Conservation (phyloP, 768 basidiomycete species). For the Suillus subaureus region DNA sequence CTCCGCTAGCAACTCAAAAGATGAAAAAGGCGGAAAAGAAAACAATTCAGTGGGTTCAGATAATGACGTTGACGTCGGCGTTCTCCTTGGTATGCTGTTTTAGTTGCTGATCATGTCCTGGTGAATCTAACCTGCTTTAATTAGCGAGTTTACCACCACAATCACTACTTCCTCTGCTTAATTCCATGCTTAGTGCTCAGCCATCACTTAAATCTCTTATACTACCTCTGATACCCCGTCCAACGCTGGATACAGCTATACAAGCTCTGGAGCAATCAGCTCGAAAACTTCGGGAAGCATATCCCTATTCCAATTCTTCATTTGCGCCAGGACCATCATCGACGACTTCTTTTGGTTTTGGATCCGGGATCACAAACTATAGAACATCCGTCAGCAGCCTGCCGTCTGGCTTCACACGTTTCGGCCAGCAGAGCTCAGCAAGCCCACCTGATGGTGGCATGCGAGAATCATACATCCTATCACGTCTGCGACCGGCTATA, state of each 20-base stretch:
- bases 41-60: slow-evolving; percentile 42
- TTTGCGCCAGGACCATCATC: slow-evolving; percentile 25
- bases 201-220: slow-evolving; percentile 73
- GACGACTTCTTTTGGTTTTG: slow-evolving; percentile 37
- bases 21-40: slow-evolving; percentile 49
- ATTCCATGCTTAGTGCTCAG: slow-evolving; percentile 64
- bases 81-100: slow-evolving; percentile 66
- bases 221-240: slow-evolving; percentile 81
- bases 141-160: slow-evolving; percentile 79
- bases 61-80: slow-evolving; percentile 68
- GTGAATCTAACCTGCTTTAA: slow-evolving; percentile 18
- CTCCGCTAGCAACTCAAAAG: slow-evolving; percentile 35
- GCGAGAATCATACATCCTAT: slow-evolving; percentile 80
- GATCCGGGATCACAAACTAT: slow-evolving; percentile 24
- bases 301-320: slow-evolving; percentile 70
- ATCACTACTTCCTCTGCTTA: slow-evolving; percentile 73
- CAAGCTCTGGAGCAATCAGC: slow-evolving; percentile 69
- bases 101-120: slow-evolving; percentile 10
- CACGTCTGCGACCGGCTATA: slow-evolving; percentile 73
- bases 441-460: slow-evolving; percentile 50
- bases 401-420: slow-evolving; percentile 36
- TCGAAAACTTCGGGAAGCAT: slow-evolving; percentile 77
- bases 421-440: slow-evolving; percentile 26
- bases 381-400: slow-evolving; percentile 20
- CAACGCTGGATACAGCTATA: slow-evolving; percentile 73